Base-by-base conservation (phyloP, 768 basidiomycete species). In the Infundibulicybe gibba region DNA sequence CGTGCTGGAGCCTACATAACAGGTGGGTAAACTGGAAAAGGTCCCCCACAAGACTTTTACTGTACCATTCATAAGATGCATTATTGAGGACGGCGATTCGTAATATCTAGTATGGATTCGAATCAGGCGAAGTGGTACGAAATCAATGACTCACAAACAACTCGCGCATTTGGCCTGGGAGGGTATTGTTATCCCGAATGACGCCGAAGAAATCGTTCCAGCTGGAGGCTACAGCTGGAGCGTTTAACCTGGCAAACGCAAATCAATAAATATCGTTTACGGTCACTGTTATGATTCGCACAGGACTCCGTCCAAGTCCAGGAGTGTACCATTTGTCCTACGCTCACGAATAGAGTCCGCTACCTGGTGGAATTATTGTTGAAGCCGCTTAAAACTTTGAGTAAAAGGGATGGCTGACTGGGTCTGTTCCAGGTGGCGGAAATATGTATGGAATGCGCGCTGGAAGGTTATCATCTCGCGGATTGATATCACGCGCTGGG, bases 401-500 rank as follows among this genome's bases (percentile, higher is more conserved):
- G 3, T n/a, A 14, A 10, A n/a, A 25, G 33, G n/a, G 13, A 43
- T 25, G 25, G 4, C 55, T 48, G 19, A 63, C 66, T 12, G 60
- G 47, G 40, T 63, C 51, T 2, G 61, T 61, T 16, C 66, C 64
- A 15, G 71, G 70, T 3, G 61, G 42, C 2, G 72, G 72, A 44
- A 72, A 68, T 6, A 72, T 54, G 32, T 74, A 74, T 3, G 72
- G 72, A 30, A 74, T 67, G 14, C 72, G 65, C 15, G 72, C 71
- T 41, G 72, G 69, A 21, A 68, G 51, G 38, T 67, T 58, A 49
- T 68, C 63, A 45, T 74, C 70, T 20, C 69, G 59, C 32, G 48
- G 51, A n/a, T 57, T 38, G 10, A 49, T 30, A 17, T 12, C n/a
- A 13, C 30, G 45, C 10, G 37, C 39, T 5, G 44, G 42, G 17